Conservation (phyloP, 176 grass and related monocot species). For the Raddia guianensis region DNA sequence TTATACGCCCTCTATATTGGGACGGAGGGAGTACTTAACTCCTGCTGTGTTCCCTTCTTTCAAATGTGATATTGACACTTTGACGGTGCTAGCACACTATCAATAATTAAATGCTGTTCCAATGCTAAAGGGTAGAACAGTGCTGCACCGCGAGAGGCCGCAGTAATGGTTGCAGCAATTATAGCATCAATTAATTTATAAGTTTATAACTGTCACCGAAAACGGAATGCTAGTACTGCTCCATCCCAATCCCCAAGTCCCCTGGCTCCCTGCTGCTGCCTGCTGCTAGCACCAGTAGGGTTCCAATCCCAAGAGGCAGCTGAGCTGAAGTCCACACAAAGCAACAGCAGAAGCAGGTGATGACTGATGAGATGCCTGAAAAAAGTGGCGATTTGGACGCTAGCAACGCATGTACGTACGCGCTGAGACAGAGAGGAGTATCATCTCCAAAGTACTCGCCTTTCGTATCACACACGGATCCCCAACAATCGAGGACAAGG, state of each 20-base stretch:
- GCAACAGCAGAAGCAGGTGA: not conserved
- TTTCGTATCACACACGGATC: not conserved
- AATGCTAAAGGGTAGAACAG: no score
- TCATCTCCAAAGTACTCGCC: conserved; percentile 7
- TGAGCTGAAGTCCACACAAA: conserved; percentile 21
- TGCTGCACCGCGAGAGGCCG: no score
- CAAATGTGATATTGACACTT: not conserved
- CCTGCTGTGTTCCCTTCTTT: no score
- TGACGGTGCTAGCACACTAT: not conserved
- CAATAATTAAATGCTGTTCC: no score
- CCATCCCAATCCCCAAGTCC: no score
- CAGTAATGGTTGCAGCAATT: not conserved
- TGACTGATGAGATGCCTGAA: not conserved
- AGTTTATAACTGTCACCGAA: not conserved
- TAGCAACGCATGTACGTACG: not conserved
- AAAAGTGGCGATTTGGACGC: conserved; percentile 37
- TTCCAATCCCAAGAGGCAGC: not conserved
- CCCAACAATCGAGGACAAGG: not conserved
- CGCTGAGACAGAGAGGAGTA: not conserved
- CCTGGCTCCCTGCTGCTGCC: no score
- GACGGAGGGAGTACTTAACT: no score
- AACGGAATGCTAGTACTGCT: not conserved
- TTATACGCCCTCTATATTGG: no score
- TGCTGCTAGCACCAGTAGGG: not conserved
- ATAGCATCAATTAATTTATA: not conserved